Percentiles rank a stretch among this genome's conserved stretches.
Conservation (phyloP, 208 protist species). For the Trichomonas gallinae region DNA sequence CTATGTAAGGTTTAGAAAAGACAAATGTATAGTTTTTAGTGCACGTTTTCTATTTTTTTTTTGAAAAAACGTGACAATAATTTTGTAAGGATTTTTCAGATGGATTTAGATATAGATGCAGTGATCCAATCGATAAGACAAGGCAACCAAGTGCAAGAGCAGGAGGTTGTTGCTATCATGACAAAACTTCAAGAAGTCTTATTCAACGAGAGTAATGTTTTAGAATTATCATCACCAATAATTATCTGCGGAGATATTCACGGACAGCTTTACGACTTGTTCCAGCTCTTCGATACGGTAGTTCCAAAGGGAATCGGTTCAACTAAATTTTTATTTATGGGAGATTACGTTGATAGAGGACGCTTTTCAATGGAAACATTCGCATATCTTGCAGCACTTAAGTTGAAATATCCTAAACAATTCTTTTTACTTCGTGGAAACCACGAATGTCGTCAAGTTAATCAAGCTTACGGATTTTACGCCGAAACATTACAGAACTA, state of each 20-base stretch:
- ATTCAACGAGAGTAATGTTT: conserved; percentile 29
- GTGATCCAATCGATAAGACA: neutral
- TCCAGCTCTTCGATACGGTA: conserved; percentile 31
- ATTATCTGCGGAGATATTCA: conserved; percentile 44
- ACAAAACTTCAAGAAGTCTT: neutral
- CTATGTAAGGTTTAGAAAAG: too few relatives aligned
- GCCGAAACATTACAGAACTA: conserved; percentile 62
- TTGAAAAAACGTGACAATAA: neutral
- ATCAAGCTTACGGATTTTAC: conserved; percentile 36
- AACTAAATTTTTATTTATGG: conserved; percentile 38
- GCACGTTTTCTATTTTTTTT: neutral
- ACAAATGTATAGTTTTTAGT: too few relatives aligned
- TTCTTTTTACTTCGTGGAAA: conserved; percentile 41
- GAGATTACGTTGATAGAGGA: conserved; percentile 44
- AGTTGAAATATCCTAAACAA: conserved; percentile 31
- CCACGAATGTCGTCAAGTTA: conserved; percentile 39
- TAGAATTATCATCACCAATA: conserved; percentile 33
- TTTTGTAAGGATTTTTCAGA: neutral
- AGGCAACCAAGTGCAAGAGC: neutral
- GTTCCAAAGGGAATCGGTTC: neutral
- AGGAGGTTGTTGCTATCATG: neutral
- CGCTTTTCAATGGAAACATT: conserved; percentile 36
- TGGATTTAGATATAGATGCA: neutral
- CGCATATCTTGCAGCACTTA: conserved; percentile 31
- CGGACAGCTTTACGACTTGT: conserved; percentile 42